phyloP scores from a whole-genome alignment of 2,329 filamentous ascomycete genomes.

The Annulohypoxylon truncatum region DNA sequence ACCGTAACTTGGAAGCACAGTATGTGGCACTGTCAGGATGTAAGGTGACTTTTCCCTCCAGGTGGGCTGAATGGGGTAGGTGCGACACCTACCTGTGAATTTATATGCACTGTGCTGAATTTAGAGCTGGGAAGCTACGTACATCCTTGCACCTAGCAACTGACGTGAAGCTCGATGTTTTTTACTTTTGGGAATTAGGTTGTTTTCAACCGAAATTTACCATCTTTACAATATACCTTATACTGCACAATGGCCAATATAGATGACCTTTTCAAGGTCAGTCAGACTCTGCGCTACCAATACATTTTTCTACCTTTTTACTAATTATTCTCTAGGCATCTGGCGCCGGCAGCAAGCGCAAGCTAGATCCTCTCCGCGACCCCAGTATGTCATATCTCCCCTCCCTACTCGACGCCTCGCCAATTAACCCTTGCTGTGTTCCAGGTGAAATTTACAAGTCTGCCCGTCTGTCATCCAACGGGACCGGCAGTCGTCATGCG shows the following conservation, averaged over 20 bases:
- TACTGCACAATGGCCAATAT: constrained; percentile 63
- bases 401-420: background rate
- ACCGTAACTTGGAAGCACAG: no score
- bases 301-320: constrained; percentile 1
- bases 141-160: background rate
- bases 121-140: background rate
- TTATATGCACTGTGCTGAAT: background rate
- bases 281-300: background rate
- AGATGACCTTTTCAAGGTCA: constrained; percentile 69
- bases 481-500: constrained; percentile 57
- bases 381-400: constrained; percentile 62
- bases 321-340: constrained; percentile 33
- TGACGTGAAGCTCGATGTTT: constrained; percentile 18
- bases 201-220: background rate
- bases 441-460: constrained; percentile 74
- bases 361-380: constrained; percentile 70
- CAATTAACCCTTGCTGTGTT: constrained; percentile 5
- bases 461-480: constrained; percentile 62
- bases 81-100: background rate
- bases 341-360: constrained; percentile 69
- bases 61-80: background rate
- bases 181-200: background rate
- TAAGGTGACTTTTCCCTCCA: no score
- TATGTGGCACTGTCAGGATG: no score
- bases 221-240: background rate